A percentile compares a stretch with the other conserved stretches of the same genome.
Conservation (phyloP, 306 rosid genomes). For the peach (Prunus persica) region DNA sequence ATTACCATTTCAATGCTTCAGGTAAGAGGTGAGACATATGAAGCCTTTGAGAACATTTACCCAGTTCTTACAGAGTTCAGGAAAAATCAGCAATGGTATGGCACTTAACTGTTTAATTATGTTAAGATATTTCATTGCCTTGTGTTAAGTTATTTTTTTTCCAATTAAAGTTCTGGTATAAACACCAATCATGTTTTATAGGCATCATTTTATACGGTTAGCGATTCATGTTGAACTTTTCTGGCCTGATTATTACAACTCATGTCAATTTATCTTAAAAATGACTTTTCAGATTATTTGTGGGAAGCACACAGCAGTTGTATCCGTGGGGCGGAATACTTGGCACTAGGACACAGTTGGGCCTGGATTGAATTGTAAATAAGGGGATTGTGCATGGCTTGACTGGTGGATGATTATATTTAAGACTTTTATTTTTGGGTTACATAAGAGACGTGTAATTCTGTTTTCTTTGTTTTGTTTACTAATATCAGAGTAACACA, state of each 20-base stretch:
- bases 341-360: not conserved
- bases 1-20: conserved; percentile 16
- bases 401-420: not conserved
- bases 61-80: conserved; percentile 92
- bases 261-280: not conserved
- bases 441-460: no score
- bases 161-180: conserved; percentile 1
- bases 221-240: not conserved
- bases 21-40: conserved; percentile 93
- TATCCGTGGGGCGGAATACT: conserved; percentile 7
- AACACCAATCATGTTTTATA: not conserved
- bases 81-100: conserved; percentile 88
- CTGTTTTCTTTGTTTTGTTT: not conserved
- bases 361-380: conserved; percentile 43
- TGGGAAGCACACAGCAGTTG: not conserved
- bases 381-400: conserved; percentile 13
- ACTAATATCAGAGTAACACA: not conserved
- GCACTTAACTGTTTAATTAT: not conserved
- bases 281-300: not conserved
- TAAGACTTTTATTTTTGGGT: not conserved
- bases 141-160: not conserved
- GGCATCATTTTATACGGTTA: no score
- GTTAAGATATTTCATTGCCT: not conserved
- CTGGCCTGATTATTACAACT: not conserved
- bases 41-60: conserved; percentile 93